phyloP scores from a whole-genome alignment of 345 rosid genomes.

The Raphanus raphanistrum region DNA sequence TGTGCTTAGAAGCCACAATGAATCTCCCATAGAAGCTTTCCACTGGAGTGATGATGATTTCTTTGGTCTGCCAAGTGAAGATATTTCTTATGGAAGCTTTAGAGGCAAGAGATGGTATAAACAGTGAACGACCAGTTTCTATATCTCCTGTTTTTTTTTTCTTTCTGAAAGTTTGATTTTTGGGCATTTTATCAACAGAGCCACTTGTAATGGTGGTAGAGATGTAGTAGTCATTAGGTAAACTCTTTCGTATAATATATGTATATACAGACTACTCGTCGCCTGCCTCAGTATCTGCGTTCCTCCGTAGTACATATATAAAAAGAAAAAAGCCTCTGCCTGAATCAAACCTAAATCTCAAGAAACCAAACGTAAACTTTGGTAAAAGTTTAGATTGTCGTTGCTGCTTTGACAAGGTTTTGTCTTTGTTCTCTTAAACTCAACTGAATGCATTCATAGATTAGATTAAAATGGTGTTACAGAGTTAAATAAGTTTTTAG shows the following conservation, averaged over 20 bases:
- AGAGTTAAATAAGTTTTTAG: too few species aligned
- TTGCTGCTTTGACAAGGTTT: too few species aligned
- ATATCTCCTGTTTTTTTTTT: not conserved
- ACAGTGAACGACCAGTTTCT: not conserved
- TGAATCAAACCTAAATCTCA: too few species aligned
- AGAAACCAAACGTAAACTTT: too few species aligned
- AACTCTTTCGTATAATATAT: constrained; percentile 8
- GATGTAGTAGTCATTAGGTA: constrained; percentile 31
- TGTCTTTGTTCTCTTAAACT: too few species aligned
- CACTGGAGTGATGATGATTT: not conserved
- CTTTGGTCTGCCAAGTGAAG: not conserved
- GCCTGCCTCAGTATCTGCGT: not conserved
- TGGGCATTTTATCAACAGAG: constrained; percentile 1
- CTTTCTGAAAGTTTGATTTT: constrained; percentile 5
- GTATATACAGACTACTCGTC: not conserved
- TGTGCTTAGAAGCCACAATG: constrained; percentile 11
- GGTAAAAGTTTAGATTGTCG: too few species aligned
- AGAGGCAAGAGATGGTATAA: constrained; percentile 10
- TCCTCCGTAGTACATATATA: not conserved
- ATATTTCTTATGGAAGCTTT: constrained; percentile 6
- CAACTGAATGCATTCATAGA: too few species aligned
- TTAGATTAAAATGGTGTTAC: too few species aligned
- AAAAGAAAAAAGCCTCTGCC: too few species aligned
- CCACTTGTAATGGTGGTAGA: constrained; percentile 24
- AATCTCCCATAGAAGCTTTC: constrained; percentile 4